phyloP scores from a whole-genome alignment of 495 filamentous ascomycete species.

The Lasiosphaeria miniovina region DNA sequence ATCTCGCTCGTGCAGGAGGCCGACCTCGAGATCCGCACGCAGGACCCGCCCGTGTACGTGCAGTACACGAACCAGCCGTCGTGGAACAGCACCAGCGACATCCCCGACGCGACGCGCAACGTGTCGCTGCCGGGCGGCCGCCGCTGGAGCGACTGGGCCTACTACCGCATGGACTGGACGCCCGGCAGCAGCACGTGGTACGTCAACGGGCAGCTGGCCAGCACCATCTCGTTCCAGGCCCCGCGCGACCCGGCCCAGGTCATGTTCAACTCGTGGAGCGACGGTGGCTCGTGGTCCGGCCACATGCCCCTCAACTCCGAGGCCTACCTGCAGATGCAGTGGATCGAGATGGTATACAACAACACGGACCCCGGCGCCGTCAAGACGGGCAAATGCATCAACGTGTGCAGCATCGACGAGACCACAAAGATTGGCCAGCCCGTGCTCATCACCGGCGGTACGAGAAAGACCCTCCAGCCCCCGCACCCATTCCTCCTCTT shows the following conservation, averaged over 20 bases:
- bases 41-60: conserved; percentile 52
- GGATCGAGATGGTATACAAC: conserved; percentile 74
- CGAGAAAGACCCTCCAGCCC: not conserved
- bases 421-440: conserved; percentile 37
- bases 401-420: conserved; percentile 51
- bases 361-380: conserved; percentile 32
- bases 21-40: conserved; percentile 73
- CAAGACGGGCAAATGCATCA: conserved; percentile 31
- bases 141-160: conserved; percentile 64
- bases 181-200: conserved; percentile 60
- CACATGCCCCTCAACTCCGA: conserved; percentile 57
- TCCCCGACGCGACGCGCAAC: conserved; percentile 45
- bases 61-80: conserved; percentile 76
- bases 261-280: conserved; percentile 72
- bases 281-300: conserved; percentile 70
- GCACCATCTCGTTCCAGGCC: conserved; percentile 59
- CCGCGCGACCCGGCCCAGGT: conserved; percentile 59
- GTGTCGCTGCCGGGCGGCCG: conserved; percentile 39
- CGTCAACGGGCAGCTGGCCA: conserved; percentile 55
- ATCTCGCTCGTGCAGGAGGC: conserved; percentile 60
- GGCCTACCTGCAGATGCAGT: conserved; percentile 67
- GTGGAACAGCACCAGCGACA: conserved; percentile 40
- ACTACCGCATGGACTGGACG: conserved; percentile 72
- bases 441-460: conserved; percentile 27
- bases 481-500: conserved; percentile 2